Base-by-base conservation (phyloP, 2,329 filamentous ascomycete species). In the Ambrosiella xylebori region DNA sequence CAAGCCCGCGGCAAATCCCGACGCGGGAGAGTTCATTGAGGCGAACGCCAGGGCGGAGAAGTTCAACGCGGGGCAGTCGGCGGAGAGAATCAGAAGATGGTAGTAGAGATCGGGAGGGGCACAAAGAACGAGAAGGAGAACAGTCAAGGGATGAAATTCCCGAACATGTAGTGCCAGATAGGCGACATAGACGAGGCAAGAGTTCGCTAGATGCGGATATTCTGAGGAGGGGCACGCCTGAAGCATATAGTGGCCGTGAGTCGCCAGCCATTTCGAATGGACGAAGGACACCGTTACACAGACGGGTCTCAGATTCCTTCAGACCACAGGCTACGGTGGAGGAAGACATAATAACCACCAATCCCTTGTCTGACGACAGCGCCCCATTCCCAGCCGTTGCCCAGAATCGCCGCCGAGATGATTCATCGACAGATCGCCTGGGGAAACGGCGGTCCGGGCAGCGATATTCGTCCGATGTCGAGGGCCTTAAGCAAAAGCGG, bases 351-450 rank as follows among this genome's bases (percentile, higher is more conserved):
- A 35, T 8, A 19, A 35, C 7, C 6, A 11, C 9, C 8, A 19
- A 35, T 9, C 17, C 12, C 8, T 54, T 67, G 4, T 65, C 71
- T 1, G 79, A 85, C 19, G 82, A 86, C 15, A 81, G 81, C 12
- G 85, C 85, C 0, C 85, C 85, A 1, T 85, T 80, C 15, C 85
- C 85, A 0, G 76, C 82, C 1, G 76, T 88, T 7, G 76, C 81
- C 13, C 84, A 85, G 61, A 76, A 81, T 13, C 72, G 74, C 7
- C 72, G 75, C 35, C 72, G 76, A 65, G 76, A 73, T 62, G 67
- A 76, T 64, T 77, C 73, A 62, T 66, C 69, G 38, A 54, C 35
- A 1, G 76, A 78, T n/a, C 69, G 70, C 11, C 40, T 17, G 5
- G 66, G 64, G 36, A 68, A 70, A 41, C 69, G 73, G 52, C 74